Evolutionary conservation across 805 yeast species (phyloP), one percentile per base, ranked within the genome.

Genomic region (Saccharomyces eubayanus): DNA sequence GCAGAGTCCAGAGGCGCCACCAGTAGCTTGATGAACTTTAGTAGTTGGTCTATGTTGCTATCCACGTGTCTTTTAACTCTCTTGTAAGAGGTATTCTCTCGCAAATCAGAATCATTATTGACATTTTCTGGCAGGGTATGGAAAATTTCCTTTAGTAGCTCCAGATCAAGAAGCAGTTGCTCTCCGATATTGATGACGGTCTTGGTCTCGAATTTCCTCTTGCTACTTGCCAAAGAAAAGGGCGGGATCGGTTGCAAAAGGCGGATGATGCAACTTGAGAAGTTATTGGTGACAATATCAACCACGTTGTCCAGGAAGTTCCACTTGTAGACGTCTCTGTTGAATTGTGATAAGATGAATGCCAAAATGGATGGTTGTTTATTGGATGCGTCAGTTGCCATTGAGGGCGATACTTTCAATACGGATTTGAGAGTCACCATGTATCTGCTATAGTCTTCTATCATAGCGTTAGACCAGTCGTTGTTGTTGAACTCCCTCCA

Each of bases 401-500:
- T 3, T 24, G 24, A n/a, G n/a, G n/a, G n/a, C 14, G 57, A 24
- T 30, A 58, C 57, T 10, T 54, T 52, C 16, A 87, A 62, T 0
- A 77, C 71, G 6, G 70, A 68, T 51, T 78, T 77, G 50, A 88
- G 68, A 27, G 87, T 87, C 5, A 72, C 67, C 65, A 87, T 79
- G 61, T 87, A 91, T 50, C 83, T 70, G 47, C 96, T 86, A 58
- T 85, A 83, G 57, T 84, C 92, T 29, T 81, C 82, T 2, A 85
- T 87, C n/a, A 77, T 75, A 29, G 78, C 81, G 40, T 75, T 73
- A 29, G 76, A 74, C 96, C 97, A 90, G 66, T 88, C 85, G 47
- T 83, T 80, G 59, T 84, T 84, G 9, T 77, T 72, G 77, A 94
- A 83, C 62, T 89, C 96, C 59, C 94, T 77, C 96, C 96, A 91